Evolutionary conservation across 2,329 filamentous ascomycete genomes (phyloP), one percentile per base, ranked within the genome.

Genomic region (Scedosporium dehoogii): DNA sequence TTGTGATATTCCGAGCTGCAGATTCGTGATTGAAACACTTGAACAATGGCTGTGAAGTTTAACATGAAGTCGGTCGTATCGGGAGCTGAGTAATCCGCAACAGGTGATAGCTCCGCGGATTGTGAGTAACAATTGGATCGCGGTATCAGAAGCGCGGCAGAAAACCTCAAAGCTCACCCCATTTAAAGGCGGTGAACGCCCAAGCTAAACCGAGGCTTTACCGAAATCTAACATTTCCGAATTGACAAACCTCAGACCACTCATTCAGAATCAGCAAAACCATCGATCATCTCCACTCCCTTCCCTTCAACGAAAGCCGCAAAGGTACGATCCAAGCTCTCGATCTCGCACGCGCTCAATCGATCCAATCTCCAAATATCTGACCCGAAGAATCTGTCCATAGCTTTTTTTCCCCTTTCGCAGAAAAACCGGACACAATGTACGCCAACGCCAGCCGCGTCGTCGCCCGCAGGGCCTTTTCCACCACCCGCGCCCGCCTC

Each of bases 401-500:
- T 12, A 23, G 21, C 27, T 23, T 58, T 29, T 21, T n/a, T 58
- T 16, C 14, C 33, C 27, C 7, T n/a, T 27, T 6, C 27, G 25
- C 29, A 55, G 12, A 38, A 38, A 38, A 12, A 38, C 9, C 33
- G 33, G 33, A 38, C 33, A 72, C 96, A 90, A 96, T 96, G 92
- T 81, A 94, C 77, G 84, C 91, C 79, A 83, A 85, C 78, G 82
- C 79, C 71, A 71, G 78, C 72, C 84, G 84, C 74, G 83, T 81
- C 76, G 82, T 92, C 80, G 84, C 88, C 84, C 91, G 92, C 81
- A 92, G 94, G 78, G 91, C 89, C 80, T 97, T 99, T 88, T 89
- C 92, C 78, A 86, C 91, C 73, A 96, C 93, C 75, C 90, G 91
- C 73, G 79, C 89, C 75, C 91, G 90, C 77, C 80, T 96, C 75